Conservation (phyloP, 345 rosid genomes). For the Anacardium occidentale region DNA sequence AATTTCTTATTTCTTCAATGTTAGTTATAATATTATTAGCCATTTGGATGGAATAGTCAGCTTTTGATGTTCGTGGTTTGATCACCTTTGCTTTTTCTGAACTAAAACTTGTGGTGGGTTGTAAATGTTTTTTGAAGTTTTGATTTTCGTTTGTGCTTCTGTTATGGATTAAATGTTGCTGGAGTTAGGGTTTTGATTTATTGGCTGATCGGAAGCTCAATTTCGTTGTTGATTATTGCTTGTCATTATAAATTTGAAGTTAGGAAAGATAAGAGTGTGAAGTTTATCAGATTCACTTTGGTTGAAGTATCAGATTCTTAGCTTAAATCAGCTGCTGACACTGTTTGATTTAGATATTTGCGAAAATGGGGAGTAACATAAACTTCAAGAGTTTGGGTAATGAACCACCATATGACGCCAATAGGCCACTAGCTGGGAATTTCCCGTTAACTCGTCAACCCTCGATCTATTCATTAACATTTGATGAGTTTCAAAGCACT, state of each 20-base stretch:
- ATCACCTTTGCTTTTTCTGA: background rate
- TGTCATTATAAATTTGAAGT: background rate
- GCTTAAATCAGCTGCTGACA: slow-evolving; percentile 6
- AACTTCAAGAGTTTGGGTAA: slow-evolving; percentile 60
- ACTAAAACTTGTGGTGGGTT: background rate
- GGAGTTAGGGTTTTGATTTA: background rate
- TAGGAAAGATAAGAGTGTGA: no score
- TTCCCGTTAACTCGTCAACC: slow-evolving; percentile 54
- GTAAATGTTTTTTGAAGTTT: background rate
- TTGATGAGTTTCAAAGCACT: slow-evolving; percentile 84
- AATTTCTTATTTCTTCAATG: background rate
- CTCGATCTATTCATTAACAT: slow-evolving; percentile 80
- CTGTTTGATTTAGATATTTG: slow-evolving; percentile 33
- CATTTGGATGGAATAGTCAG: background rate
- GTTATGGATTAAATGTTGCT: background rate
- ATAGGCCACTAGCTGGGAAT: slow-evolving; percentile 36
- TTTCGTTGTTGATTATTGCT: background rate
- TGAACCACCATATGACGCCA: slow-evolving; percentile 35
- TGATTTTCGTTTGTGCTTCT: background rate
- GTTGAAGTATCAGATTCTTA: slow-evolving; percentile 15
- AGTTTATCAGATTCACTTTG: background rate
- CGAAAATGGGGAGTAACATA: slow-evolving; percentile 59
- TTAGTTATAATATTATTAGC: background rate
- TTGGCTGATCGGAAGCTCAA: background rate
- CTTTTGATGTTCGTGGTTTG: background rate